Conservation (phyloP, 2,329 filamentous ascomycete genomes). For the Metarhizium brunneum region DNA sequence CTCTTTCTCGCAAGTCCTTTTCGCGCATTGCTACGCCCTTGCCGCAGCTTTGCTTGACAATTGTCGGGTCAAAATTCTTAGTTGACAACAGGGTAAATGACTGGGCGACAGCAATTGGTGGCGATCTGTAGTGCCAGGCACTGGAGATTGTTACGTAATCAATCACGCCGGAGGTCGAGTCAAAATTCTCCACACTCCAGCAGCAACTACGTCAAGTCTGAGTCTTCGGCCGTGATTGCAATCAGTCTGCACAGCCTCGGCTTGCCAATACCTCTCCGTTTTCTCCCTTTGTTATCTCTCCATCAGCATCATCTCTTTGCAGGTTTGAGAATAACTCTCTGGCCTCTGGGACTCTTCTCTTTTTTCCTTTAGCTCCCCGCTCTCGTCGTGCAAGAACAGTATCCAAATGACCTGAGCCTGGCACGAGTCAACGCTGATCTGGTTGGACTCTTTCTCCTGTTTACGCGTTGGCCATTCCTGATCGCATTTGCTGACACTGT, state of each 20-base stretch:
- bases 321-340: neutral
- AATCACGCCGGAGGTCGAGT: neutral
- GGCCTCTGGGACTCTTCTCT: neutral
- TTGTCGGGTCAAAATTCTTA: too few species aligned
- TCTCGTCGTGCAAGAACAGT: conserved; percentile 4
- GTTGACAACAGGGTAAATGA: too few species aligned
- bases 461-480: conserved; percentile 18
- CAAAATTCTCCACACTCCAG: neutral
- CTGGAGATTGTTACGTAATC: conserved; percentile 1
- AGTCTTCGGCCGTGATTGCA: neutral
- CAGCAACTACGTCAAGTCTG: neutral
- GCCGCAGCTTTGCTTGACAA: too few species aligned
- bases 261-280: neutral
- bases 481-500: conserved; percentile 26
- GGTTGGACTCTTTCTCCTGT: conserved; percentile 32
- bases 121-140: too few species aligned
- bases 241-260: neutral
- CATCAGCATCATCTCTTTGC: neutral
- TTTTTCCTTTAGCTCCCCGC: neutral
- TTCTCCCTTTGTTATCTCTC: neutral
- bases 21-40: too few species aligned
- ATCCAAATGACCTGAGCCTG: conserved; percentile 19
- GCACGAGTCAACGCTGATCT: conserved; percentile 30
- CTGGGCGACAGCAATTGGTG: too few species aligned
- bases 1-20: too few species aligned